Conservation (phyloP, 179 eudicot genomes). For the Nepenthes alata region DNA sequence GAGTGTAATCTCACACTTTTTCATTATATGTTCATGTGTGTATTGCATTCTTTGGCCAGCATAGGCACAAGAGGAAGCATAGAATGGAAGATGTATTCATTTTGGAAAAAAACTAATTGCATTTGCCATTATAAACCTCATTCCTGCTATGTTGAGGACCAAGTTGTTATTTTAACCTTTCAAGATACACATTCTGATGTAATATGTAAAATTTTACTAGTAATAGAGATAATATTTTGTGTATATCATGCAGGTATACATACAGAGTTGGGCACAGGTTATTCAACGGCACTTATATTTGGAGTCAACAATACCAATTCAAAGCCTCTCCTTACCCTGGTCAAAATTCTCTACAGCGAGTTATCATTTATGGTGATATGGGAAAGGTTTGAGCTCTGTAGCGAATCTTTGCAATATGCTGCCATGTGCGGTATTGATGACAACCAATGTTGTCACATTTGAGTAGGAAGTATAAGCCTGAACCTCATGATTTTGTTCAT, state of each 20-base stretch:
- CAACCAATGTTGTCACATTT: background rate
- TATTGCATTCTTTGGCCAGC: too few species aligned
- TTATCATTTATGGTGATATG: conserved; percentile 77
- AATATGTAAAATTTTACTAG: background rate
- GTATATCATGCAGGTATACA: conserved; percentile 35
- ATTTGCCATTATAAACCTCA: too few species aligned
- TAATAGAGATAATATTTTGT: background rate
- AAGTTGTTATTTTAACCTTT: too few species aligned
- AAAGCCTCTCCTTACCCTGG: conserved; percentile 87
- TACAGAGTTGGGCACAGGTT: conserved; percentile 63
- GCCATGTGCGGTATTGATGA: too few species aligned
- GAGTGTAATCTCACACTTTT: too few species aligned
- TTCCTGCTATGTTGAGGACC: too few species aligned
- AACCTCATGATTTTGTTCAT: too few species aligned
- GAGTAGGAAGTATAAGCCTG: background rate
- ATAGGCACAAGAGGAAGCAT: too few species aligned
- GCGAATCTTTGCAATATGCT: background rate
- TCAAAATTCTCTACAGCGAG: conserved; percentile 63
- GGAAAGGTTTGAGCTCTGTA: conserved; percentile 50
- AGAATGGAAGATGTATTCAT: too few species aligned
- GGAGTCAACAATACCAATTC: conserved; percentile 54
- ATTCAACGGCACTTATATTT: conserved; percentile 39
- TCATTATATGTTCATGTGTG: too few species aligned
- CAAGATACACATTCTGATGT: background rate
- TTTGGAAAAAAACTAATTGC: too few species aligned